Percentiles rank a stretch among this genome's conserved stretches.
Conservation (phyloP, 1,284 basidiomycete species). For the Marasmius sp. region DNA sequence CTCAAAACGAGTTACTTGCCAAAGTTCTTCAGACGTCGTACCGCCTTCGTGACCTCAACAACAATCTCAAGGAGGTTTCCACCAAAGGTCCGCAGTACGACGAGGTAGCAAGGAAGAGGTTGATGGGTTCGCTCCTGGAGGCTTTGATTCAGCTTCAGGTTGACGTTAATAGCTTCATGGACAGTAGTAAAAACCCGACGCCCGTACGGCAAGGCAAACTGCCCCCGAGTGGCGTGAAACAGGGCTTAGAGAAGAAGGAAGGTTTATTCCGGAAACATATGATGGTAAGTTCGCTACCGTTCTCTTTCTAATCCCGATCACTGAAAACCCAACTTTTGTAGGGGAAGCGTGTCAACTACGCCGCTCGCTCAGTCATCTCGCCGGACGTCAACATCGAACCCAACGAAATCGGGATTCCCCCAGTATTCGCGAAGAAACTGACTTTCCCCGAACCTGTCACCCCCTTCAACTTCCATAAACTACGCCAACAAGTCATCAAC, state of each 20-base stretch:
- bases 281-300: constrained; percentile 70
- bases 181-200: constrained; percentile 94
- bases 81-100: constrained; percentile 60
- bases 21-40: constrained; percentile 84
- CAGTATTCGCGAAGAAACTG: constrained; percentile 95
- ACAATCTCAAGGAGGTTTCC: constrained; percentile 62
- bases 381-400: constrained; percentile 99
- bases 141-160: constrained; percentile 88
- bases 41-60: constrained; percentile 78
- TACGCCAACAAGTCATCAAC: constrained; percentile 91
- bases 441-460: constrained; percentile 99
- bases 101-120: constrained; percentile 53
- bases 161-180: constrained; percentile 97
- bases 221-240: constrained; percentile 96
- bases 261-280: constrained; percentile 98
- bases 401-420: constrained; percentile 98
- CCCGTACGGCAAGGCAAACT: constrained; percentile 85
- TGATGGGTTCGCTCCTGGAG: constrained; percentile 78
- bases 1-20: constrained; percentile 93
- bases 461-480: constrained; percentile 83
- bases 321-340: constrained; percentile 30
- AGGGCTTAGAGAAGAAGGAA: constrained; percentile 98
- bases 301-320: constrained; percentile 2
- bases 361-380: constrained; percentile 98
- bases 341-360: constrained; percentile 99